phyloP scores from a whole-genome alignment of 2,329 filamentous ascomycete genomes.

The Aspergillus fijiensis region DNA sequence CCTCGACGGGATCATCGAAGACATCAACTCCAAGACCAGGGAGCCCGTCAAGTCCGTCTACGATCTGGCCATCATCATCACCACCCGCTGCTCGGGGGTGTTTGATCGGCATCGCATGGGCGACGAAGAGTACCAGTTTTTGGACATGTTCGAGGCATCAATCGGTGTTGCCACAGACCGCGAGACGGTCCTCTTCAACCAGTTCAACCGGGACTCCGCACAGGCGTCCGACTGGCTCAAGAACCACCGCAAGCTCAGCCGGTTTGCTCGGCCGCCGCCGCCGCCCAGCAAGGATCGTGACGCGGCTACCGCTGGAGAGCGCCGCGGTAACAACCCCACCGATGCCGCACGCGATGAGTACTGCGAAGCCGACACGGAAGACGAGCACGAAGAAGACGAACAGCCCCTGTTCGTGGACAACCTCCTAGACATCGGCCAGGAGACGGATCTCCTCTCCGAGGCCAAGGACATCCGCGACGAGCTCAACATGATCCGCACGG shows the following conservation, averaged over 20 bases:
- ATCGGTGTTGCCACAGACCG: conserved; percentile 56
- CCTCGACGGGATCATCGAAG: conserved; percentile 60
- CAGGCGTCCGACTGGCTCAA: conserved; percentile 57
- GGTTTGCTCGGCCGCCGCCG: conserved; percentile 26
- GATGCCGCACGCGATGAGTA: neutral
- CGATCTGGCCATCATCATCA: conserved; percentile 63
- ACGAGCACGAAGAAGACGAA: conserved; percentile 36
- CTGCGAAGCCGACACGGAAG: conserved; percentile 25
- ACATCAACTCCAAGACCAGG: conserved; percentile 63
- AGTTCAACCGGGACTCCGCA: conserved; percentile 60
- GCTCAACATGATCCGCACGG: conserved; percentile 58
- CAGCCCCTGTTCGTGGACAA: conserved; percentile 49
- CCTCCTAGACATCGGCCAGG: conserved; percentile 55
- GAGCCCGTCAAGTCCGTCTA: conserved; percentile 61
- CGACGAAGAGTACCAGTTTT: conserved; percentile 62
- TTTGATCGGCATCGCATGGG: conserved; percentile 60
- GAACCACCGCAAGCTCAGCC: conserved; percentile 47
- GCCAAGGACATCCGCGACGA: conserved; percentile 69
- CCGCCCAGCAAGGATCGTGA: conserved; percentile 11
- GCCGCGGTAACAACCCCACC: neutral
- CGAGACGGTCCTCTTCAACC: conserved; percentile 59
- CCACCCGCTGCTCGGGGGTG: conserved; percentile 58
- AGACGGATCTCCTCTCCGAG: conserved; percentile 62
- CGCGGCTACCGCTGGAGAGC: neutral
- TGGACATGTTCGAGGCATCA: conserved; percentile 67